These are phyloP conservation scores for Talaromyces stipitatus DNA, from an alignment of 495 filamentous ascomycete genomes.

Conservation along the genomic window DNA sequence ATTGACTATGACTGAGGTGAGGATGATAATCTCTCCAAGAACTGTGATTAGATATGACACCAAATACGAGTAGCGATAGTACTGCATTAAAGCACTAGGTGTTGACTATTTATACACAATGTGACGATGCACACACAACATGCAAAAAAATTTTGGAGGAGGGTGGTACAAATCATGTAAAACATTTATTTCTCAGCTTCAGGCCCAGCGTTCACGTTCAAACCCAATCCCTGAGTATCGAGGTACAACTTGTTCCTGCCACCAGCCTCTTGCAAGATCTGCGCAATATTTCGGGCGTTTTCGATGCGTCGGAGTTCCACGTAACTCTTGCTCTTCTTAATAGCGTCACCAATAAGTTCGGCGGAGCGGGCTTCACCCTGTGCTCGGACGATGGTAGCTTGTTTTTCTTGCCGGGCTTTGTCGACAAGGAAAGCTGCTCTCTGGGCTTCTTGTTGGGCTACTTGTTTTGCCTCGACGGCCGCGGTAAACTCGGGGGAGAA, in stretches of 20 bases:
- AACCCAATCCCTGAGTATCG: slow-evolving; percentile 77
- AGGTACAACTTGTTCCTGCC: slow-evolving; percentile 92
- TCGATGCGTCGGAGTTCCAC: slow-evolving; percentile 96
- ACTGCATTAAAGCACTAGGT: slow-evolving; percentile 5
- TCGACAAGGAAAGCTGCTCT: slow-evolving; percentile 96
- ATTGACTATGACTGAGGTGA: too few relatives aligned
- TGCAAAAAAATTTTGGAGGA: slow-evolving; percentile 1
- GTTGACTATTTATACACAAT: slow-evolving; percentile 7
- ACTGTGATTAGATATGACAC: background rate
- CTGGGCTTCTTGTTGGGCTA: slow-evolving; percentile 97
- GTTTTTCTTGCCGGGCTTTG: slow-evolving; percentile 98
- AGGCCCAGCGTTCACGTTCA: slow-evolving; percentile 67
- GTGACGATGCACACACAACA: background rate
- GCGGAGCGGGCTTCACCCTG: slow-evolving; percentile 99
- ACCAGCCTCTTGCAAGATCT: slow-evolving; percentile 72
- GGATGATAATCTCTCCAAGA: too few relatives aligned
- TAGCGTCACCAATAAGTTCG: slow-evolving; percentile 95
- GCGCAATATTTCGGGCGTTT: slow-evolving; percentile 83
- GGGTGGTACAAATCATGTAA: background rate
- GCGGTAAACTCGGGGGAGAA: slow-evolving; percentile 99
- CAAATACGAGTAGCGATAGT: slow-evolving; percentile 8
- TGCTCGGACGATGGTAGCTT: slow-evolving; percentile 94
- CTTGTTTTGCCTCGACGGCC: slow-evolving; percentile 97
- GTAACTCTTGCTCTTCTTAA: slow-evolving; percentile 97
- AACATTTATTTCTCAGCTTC: slow-evolving; percentile 7